Evolutionary conservation across 2,329 filamentous ascomycete species (phyloP), one percentile per base, ranked within the genome.

Genomic region (Sarocladium kiliense): DNA sequence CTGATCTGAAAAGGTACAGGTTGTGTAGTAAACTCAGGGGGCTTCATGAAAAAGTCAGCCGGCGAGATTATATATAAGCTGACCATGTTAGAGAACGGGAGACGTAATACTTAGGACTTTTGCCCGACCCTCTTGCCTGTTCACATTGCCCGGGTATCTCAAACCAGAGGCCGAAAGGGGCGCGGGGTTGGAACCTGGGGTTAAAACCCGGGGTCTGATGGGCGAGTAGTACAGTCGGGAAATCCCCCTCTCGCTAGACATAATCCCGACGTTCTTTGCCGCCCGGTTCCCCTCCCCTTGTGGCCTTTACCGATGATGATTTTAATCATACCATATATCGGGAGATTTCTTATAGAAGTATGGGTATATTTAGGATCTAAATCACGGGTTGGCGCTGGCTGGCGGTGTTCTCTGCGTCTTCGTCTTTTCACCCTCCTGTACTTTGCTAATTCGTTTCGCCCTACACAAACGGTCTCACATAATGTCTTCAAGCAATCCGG

Each of bases 401-500:
- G 25, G 23, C 25, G 7, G 44, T 32, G 26, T 32, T 49, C 23
- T 49, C 44, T 30, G 25, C 44, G 18, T 44, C n/a, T 23, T 25
- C 11, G 3, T 21, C 41, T 44, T 16, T 19, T 19, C 37, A 41
- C 11, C 42, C 42, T 45, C 21, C 7, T 19, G 9, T 23, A 26
- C 42, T 26, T 23, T 12, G 19, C n/a, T 26, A 26, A n/a, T n/a
- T n/a, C n/a, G n/a, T n/a, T n/a, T n/a, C n/a, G n/a, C n/a, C n/a
- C n/a, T n/a, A n/a, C n/a, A 26, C 21, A 45, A 23, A 26, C 18
- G 4, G 18, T 26, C 21, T 18, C 18, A 10, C 42, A 45, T n/a
- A 23, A 45, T 26, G 23, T 45, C 42, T 45, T 45, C 42, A 45
- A 45, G 42, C 42, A 45, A 9, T n/a, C 42, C 42, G 21, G 23